Conservation (phyloP, 441 rosid species). For the Francoa sonchifolia region DNA sequence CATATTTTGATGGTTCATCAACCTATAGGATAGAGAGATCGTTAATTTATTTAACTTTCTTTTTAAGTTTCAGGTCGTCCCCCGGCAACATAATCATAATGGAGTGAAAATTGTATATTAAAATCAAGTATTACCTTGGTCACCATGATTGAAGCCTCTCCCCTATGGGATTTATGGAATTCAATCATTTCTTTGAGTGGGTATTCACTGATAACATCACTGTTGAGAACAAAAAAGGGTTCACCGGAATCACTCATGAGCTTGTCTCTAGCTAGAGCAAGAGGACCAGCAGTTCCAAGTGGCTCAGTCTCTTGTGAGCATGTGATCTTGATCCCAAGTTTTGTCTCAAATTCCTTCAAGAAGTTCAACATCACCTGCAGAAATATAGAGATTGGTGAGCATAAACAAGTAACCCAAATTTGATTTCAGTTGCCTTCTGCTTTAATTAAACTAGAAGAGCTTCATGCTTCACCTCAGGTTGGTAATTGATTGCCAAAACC, state of each 20-base stretch:
- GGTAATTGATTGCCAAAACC: conserved; percentile 88
- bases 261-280: conserved; percentile 91
- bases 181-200: conserved; percentile 76
- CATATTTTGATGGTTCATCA: conserved; percentile 93
- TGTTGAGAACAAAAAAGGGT: conserved; percentile 93
- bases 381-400: too few relatives aligned
- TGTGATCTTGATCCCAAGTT: conserved; percentile 78
- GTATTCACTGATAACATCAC: conserved; percentile 94
- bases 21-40: conserved; percentile 29
- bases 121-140: conserved; percentile 80
- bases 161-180: conserved; percentile 82
- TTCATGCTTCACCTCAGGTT: conserved; percentile 57
- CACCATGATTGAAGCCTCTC: conserved; percentile 97
- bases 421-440: not conserved
- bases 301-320: conserved; percentile 99
- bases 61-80: too few relatives aligned
- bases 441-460: not conserved
- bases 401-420: conserved; percentile 1
- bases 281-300: conserved; percentile 96
- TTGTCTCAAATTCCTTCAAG: conserved; percentile 77
- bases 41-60: too few relatives aligned
- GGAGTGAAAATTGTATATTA: too few relatives aligned
- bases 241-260: conserved; percentile 66
- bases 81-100: too few relatives aligned
- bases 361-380: conserved; percentile 88